Evolutionary conservation across 148 eudicot genomes (phyloP).

Genomic region (Rhododendron mucronatum): DNA sequence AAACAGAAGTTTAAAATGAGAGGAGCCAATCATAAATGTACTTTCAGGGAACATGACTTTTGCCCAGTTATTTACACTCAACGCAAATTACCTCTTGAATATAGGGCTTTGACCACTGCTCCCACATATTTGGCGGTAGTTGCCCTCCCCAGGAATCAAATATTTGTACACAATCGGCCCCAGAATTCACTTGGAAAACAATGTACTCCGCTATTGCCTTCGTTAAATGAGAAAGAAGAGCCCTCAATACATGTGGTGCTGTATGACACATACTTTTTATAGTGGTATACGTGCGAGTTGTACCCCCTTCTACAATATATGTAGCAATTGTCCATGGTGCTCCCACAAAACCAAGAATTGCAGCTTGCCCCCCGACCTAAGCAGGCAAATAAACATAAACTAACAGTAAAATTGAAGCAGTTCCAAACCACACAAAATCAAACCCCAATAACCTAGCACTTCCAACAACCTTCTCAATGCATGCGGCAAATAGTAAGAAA

Average conservation of each 20-base stretch:
- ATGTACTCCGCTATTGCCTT: slow-evolving; percentile 79
- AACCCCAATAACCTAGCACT: neutral
- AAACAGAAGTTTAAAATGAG: neutral
- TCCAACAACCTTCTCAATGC: neutral
- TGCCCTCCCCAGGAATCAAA: slow-evolving; percentile 99
- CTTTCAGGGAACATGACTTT: neutral
- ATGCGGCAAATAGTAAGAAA: neutral
- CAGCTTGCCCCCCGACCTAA: slow-evolving; percentile 85
- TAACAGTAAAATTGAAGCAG: neutral
- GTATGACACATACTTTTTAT: slow-evolving; percentile 97
- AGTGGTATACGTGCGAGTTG: slow-evolving; percentile 85
- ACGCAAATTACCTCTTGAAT: slow-evolving; percentile 58
- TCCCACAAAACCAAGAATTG: slow-evolving; percentile 94
- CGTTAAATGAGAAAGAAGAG: slow-evolving; percentile 75
- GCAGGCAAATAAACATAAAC: slow-evolving; percentile 4
- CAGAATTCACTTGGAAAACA: slow-evolving; percentile 78
- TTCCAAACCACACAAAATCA: neutral
- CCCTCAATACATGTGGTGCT: slow-evolving; percentile 63
- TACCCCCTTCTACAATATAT: slow-evolving; percentile 93
- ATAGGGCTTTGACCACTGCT: slow-evolving; percentile 91
- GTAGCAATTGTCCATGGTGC: slow-evolving; percentile 99
- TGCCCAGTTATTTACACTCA: neutral
- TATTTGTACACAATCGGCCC: slow-evolving; percentile 93
- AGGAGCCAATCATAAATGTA: neutral
- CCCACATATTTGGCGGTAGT: slow-evolving; percentile 94